Conservation (phyloP, 1,284 basidiomycete genomes). For the Malassezia psittaci region DNA sequence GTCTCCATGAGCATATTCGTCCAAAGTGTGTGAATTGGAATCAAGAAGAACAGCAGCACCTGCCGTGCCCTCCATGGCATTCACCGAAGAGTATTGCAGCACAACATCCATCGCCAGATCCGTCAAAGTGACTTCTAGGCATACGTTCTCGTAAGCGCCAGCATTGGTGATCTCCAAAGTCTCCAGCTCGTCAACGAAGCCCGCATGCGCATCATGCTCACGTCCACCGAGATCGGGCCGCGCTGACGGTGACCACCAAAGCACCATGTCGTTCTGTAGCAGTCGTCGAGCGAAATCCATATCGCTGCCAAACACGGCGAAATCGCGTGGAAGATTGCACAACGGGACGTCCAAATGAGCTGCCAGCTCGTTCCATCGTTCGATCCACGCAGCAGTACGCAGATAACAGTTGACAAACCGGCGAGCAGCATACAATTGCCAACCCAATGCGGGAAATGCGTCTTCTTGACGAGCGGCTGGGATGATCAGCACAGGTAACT, state of each 20-base stretch:
- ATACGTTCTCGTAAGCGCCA: slow-evolving; percentile 86
- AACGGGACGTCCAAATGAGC: slow-evolving; percentile 87
- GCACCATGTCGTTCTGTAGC: slow-evolving; percentile 72
- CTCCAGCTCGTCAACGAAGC: slow-evolving; percentile 51
- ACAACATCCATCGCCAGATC: slow-evolving; percentile 92
- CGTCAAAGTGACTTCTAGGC: slow-evolving; percentile 75
- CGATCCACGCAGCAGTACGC: slow-evolving; percentile 66
- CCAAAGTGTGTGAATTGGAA: slow-evolving; percentile 69
- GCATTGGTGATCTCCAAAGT: slow-evolving; percentile 77
- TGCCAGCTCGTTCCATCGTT: slow-evolving; percentile 69
- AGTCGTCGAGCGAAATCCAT: slow-evolving; percentile 81
- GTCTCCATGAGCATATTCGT: slow-evolving; percentile 69
- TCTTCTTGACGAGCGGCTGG: slow-evolving; percentile 65
- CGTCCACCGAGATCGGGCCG: slow-evolving; percentile 86
- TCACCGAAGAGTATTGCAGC: slow-evolving; percentile 83
- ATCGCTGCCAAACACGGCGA: slow-evolving; percentile 75
- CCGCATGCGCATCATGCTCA: slow-evolving; percentile 68
- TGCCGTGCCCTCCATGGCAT: slow-evolving; percentile 82
- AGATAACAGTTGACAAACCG: slow-evolving; percentile 78
- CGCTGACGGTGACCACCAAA: slow-evolving; percentile 80
- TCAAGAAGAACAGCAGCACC: slow-evolving; percentile 75
- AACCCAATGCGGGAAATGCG: slow-evolving; percentile 52
- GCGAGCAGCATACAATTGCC: slow-evolving; percentile 52
- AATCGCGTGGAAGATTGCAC: slow-evolving; percentile 77
- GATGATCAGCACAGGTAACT: slow-evolving; percentile 82